These are phyloP conservation scores for Citrus inodora DNA, from an alignment of 345 rosid genomes.

Conservation along the genomic window DNA sequence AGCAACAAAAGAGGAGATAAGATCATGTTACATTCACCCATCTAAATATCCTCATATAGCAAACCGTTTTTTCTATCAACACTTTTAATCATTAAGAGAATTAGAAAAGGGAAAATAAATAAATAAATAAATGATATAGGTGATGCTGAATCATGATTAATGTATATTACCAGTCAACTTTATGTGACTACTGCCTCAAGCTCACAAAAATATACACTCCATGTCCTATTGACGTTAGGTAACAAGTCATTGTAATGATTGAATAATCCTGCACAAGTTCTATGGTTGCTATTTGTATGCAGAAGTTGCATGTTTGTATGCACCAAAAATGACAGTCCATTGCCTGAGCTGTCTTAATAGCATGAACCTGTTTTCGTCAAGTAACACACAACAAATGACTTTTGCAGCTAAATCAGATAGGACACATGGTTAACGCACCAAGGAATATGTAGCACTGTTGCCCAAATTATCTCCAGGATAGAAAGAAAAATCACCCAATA, in stretches of 20 bases:
- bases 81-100: background rate
- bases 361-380: too few relatives aligned
- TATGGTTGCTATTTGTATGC: background rate
- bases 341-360: background rate
- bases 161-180: background rate
- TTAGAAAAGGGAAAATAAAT: background rate
- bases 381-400: background rate
- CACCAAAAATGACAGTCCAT: background rate
- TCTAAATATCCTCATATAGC: too few relatives aligned
- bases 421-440: background rate
- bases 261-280: background rate
- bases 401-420: background rate
- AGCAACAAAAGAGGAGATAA: background rate
- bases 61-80: background rate
- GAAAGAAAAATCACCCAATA: background rate
- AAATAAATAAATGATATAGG: background rate
- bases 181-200: background rate
- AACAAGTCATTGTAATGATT: background rate
- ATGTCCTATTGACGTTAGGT: background rate
- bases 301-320: background rate
- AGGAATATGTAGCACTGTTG: background rate
- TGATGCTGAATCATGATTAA: background rate
- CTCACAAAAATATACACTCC: background rate
- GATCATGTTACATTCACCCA: background rate
- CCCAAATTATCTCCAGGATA: background rate